These are phyloP conservation scores for Graphilbum ipis-grandicollis DNA, from an alignment of 2,329 filamentous ascomycete genomes.

Conservation along the genomic window DNA sequence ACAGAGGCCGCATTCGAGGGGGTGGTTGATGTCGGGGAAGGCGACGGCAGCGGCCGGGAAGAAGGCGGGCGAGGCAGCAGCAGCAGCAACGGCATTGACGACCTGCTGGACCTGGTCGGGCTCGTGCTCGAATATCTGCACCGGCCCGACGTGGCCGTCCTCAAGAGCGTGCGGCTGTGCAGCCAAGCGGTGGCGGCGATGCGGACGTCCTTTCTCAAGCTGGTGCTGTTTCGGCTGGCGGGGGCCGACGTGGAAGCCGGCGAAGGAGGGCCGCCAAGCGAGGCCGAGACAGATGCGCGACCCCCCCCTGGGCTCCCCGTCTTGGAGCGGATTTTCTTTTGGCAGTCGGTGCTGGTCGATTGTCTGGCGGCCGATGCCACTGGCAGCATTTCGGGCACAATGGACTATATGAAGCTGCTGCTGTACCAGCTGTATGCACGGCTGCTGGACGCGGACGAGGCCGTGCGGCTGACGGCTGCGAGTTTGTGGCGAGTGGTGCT, in stretches of 20 bases:
- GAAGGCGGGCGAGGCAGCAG: no score
- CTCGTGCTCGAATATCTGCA: conserved; percentile 78
- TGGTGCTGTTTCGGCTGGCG: conserved; percentile 66
- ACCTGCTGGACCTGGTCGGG: conserved; percentile 76
- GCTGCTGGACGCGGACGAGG: conserved; percentile 50
- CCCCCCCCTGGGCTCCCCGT: conserved; percentile 44
- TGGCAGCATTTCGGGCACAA: conserved; percentile 28
- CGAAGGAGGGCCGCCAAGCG: not conserved
- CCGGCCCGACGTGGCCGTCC: conserved; percentile 57
- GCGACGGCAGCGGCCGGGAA: no score
- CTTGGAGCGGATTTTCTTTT: conserved; percentile 77
- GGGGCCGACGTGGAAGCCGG: conserved; percentile 21
- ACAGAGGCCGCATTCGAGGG: conserved; percentile 87
- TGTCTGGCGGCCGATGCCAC: conserved; percentile 46
- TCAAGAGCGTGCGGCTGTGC: conserved; percentile 86
- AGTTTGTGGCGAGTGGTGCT: conserved; percentile 83
- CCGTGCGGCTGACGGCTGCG: conserved; percentile 59
- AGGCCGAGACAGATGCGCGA: not conserved
- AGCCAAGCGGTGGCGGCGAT: conserved; percentile 66
- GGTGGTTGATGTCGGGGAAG: conserved; percentile 29
- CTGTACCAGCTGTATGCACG: conserved; percentile 91
- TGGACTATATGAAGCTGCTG: conserved; percentile 68
- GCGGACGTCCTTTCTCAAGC: conserved; percentile 57
- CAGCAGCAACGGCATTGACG: conserved; percentile 29
- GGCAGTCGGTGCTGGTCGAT: conserved; percentile 81